A percentile compares a stretch with the other conserved stretches of the same genome.
Evolutionary conservation across 139 green algal species (phyloP).

Genomic region (Chlorella sp.): DNA sequence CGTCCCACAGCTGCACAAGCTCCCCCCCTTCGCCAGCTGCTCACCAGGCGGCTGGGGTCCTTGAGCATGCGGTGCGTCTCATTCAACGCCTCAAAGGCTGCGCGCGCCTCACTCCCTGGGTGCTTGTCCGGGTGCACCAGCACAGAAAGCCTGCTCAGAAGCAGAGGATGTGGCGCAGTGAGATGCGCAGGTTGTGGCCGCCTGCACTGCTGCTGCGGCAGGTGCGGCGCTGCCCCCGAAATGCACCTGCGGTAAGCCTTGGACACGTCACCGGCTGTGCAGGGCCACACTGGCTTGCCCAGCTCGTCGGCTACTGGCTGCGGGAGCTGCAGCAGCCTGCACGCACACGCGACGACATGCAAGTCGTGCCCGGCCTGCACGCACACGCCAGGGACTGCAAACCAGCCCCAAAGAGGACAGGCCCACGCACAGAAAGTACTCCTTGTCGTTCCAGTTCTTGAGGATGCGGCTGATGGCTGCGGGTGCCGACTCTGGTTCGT

Average conservation of each 20-base stretch:
- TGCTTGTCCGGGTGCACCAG: conserved; percentile 79
- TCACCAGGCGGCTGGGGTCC: conserved; percentile 5
- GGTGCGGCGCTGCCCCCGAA: not conserved
- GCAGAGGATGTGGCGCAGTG: too few relatives aligned
- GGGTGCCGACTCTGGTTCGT: too few relatives aligned
- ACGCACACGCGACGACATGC: not conserved
- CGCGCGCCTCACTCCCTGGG: conserved; percentile 34
- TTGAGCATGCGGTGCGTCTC: conserved; percentile 56
- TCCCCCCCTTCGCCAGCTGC: not conserved
- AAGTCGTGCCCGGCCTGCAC: too few relatives aligned
- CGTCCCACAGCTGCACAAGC: not conserved
- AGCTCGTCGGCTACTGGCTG: conserved; percentile 59
- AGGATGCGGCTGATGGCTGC: conserved; percentile 53
- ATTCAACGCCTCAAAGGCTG: conserved; percentile 64
- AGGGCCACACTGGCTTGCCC: conserved; percentile 46
- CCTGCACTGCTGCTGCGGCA: not conserved
- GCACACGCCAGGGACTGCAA: not conserved
- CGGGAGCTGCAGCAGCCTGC: conserved; percentile 58
- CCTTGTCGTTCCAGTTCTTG: conserved; percentile 50
- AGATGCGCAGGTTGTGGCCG: too few relatives aligned
- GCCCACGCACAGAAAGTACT: conserved; percentile 50
- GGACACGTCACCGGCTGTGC: conserved; percentile 49
- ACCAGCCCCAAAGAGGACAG: not conserved
- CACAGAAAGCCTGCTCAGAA: conserved; percentile 43
- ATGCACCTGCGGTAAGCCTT: conserved; percentile 52